These are phyloP conservation scores for Abrus pulchellus DNA, from an alignment of 306 rosid species.

Conservation along the genomic window DNA sequence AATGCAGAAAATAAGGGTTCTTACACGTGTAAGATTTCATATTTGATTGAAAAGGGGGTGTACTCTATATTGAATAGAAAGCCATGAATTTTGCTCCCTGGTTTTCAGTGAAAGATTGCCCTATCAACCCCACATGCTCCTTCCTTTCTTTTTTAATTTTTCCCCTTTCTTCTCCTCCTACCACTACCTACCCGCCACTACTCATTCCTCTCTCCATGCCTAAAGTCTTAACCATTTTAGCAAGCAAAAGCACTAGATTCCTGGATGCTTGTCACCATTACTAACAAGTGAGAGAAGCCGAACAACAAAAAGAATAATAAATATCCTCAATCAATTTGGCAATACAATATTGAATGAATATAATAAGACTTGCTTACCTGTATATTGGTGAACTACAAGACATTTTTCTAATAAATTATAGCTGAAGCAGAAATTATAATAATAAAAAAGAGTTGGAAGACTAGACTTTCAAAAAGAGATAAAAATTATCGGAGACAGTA, in stretches of 20 bases:
- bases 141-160: conserved; percentile 17
- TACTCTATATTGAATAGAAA: conserved; percentile 46
- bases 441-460: neutral
- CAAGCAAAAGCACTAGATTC: conserved; percentile 76
- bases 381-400: conserved; percentile 20
- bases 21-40: conserved; percentile 61
- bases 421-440: neutral
- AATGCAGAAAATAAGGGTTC: conserved; percentile 55
- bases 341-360: conserved; percentile 47
- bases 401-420: conserved; percentile 27
- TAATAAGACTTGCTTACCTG: conserved; percentile 62
- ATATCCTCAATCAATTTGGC: conserved; percentile 54
- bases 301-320: conserved; percentile 57
- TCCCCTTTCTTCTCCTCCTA: conserved; percentile 26
- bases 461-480: conserved; percentile 13
- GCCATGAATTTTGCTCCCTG: conserved; percentile 62
- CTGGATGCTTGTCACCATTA: conserved; percentile 73
- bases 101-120: conserved; percentile 76
- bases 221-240: conserved; percentile 43
- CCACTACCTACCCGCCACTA: conserved; percentile 52
- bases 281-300: conserved; percentile 47
- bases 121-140: conserved; percentile 72
- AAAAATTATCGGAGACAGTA: neutral
- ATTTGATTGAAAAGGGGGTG: conserved; percentile 54
- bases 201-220: conserved; percentile 43